Evolutionary conservation across 1,139 yeast genomes (phyloP).

Genomic region (Pneumocystis wakefieldiae): DNA sequence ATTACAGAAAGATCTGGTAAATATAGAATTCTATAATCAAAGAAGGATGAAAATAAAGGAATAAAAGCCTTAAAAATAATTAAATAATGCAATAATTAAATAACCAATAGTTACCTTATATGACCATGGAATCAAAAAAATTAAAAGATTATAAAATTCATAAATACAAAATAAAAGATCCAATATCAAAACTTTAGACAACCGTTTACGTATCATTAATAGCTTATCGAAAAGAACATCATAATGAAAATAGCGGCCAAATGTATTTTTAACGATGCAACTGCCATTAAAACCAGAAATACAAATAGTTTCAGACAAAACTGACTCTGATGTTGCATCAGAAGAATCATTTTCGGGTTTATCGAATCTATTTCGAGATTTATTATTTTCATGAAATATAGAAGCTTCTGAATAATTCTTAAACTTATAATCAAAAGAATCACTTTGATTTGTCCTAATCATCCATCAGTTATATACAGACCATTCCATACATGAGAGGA

Average conservation of each 20-base stretch:
- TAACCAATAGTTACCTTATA: conserved; percentile 8
- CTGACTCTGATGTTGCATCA: not conserved
- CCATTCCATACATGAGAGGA: not conserved
- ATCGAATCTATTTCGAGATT: not conserved
- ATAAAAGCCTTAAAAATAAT: not conserved
- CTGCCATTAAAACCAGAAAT: not conserved
- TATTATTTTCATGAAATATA: not conserved
- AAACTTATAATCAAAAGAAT: not conserved
- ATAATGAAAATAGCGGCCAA: not conserved
- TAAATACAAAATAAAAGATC: conserved; percentile 5
- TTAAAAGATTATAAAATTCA: conserved; percentile 6
- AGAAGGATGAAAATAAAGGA: not conserved
- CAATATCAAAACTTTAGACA: conserved; percentile 6
- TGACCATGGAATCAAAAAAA: conserved; percentile 7
- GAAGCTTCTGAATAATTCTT: not conserved
- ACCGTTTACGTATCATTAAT: conserved; percentile 1
- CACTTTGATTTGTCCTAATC: not conserved
- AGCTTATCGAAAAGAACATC: not conserved
- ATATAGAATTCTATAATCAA: not conserved
- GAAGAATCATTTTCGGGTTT: not conserved
- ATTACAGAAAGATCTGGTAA: conserved; percentile 9
- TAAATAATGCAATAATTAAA: not conserved
- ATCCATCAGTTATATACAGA: not conserved
- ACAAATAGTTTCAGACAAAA: not conserved
- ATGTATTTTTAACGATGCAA: not conserved